phyloP scores from a whole-genome alignment of 2,329 filamentous ascomycete species.

The Metarhizium robertsii region DNA sequence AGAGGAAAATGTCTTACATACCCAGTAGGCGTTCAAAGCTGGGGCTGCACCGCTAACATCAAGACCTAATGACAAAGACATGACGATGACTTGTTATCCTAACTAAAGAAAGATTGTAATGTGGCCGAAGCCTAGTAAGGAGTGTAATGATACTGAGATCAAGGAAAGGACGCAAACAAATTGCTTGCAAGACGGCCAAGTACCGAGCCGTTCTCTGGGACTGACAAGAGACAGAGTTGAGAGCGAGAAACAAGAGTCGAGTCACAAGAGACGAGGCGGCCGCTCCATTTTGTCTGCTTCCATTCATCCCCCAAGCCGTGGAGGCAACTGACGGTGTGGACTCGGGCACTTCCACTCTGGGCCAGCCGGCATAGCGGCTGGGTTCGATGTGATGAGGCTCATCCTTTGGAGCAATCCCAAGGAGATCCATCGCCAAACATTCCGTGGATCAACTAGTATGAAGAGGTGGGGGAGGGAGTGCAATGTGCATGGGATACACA shows the following conservation, averaged over 20 bases:
- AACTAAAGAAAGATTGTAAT: conserved; percentile 16
- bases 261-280: conserved; percentile 15
- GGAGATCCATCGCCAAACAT: background rate
- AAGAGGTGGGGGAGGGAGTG: too few species aligned
- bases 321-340: background rate
- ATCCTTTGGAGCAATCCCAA: background rate
- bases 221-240: conserved; percentile 16
- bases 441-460: too few species aligned
- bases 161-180: conserved; percentile 32
- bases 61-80: conserved; percentile 14
- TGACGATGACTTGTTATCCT: conserved; percentile 5
- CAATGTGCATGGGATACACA: too few species aligned
- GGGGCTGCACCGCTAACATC: background rate
- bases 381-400: background rate
- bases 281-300: background rate
- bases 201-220: conserved; percentile 19
- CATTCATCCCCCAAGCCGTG: background rate
- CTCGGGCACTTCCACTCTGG: background rate
- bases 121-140: conserved; percentile 24
- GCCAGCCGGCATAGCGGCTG: background rate
- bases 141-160: conserved; percentile 20
- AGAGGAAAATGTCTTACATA: background rate
- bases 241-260: conserved; percentile 2
- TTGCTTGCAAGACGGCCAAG: conserved; percentile 22
- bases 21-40: conserved; percentile 1